Evolutionary conservation across 495 filamentous ascomycete genomes (phyloP), one percentile per base, ranked within the genome.

Genomic region (Niebla homalea): DNA sequence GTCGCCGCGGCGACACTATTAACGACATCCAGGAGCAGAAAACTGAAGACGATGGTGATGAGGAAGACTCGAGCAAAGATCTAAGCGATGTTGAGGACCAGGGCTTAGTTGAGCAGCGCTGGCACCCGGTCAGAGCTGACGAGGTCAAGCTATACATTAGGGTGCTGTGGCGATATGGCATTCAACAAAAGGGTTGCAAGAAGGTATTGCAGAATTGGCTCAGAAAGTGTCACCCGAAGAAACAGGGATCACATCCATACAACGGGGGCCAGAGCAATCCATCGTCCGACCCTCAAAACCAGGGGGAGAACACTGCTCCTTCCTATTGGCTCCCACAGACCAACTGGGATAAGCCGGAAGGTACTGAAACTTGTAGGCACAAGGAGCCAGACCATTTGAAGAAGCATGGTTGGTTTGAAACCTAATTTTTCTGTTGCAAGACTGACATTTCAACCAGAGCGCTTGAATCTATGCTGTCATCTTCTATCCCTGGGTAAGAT

Each of bases 341-440:
- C 11, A 67, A 67, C 19, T 57, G 51, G 48, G 6, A 21, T 5
- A 0, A 45, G 6, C 15, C 42, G n/a, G 4, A 12, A 1, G 57
- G 59, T 50, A 61, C 65, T 29, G 51, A 32, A 5, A 32, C 47
- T n/a, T 56, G 50, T 50, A 70, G 77, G 23, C 87, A 92, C 63
- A 85, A 76, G 58, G 89, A 94, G 67, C 88, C 89, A 0, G 87
- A 94, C 57, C 89, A 96, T 62, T 57, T 89, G 26, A 70, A 72
- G 56, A 94, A 85, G 69, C 74, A 76, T 51, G 79, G 87, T 92
- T 66, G 64, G 77, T 57, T n/a, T 38, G 10, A 10, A n/a, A 39
- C 8, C 1, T 37, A 16, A 16, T 8, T 1, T 6, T n/a, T 23
- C 5, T 6, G 12, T 7, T 16, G 0, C 8, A 21, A 22, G 15